Conservation (phyloP, 2,329 filamentous ascomycete species). For the Colletotrichum coccodes region DNA sequence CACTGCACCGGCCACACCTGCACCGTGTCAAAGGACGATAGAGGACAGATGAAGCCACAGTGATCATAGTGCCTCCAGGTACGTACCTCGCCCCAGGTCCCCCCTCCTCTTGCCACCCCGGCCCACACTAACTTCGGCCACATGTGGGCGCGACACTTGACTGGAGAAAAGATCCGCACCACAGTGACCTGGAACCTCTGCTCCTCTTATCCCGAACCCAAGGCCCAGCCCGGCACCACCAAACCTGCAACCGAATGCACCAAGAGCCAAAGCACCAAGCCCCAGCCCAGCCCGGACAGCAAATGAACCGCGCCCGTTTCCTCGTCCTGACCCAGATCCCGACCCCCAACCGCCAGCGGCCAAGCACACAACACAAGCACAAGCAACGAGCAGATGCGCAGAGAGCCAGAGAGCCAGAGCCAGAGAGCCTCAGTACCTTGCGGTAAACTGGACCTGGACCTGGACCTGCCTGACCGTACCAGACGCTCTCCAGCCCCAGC, state of each 20-base stretch:
- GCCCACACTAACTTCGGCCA: neutral
- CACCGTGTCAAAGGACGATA: neutral
- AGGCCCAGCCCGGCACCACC: conserved; percentile 12
- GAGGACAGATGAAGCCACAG: neutral
- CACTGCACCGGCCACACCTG: no score
- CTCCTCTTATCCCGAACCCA: conserved; percentile 5
- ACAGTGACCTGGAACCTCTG: conserved; percentile 12
- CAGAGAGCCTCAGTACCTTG: neutral
- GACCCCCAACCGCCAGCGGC: neutral
- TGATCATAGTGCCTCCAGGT: neutral
- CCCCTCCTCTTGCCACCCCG: neutral
- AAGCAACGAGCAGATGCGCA: neutral
- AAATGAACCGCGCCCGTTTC: conserved; percentile 22
- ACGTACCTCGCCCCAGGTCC: neutral
- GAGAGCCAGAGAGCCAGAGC: neutral
- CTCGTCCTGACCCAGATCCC: conserved; percentile 11
- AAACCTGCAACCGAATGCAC: neutral
- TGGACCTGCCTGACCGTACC: neutral
- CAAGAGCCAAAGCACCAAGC: conserved; percentile 15
- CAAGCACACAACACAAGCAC: neutral
- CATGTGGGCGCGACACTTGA: conserved; percentile 20
- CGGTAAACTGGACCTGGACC: neutral
- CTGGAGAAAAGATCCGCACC: conserved; percentile 29
- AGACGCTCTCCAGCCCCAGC: conserved; percentile 27
- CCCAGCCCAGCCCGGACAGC: conserved; percentile 14